Evolutionary conservation across 2,329 filamentous ascomycete species (phyloP).

Genomic region (Phaeosphaeriaceae sp.): DNA sequence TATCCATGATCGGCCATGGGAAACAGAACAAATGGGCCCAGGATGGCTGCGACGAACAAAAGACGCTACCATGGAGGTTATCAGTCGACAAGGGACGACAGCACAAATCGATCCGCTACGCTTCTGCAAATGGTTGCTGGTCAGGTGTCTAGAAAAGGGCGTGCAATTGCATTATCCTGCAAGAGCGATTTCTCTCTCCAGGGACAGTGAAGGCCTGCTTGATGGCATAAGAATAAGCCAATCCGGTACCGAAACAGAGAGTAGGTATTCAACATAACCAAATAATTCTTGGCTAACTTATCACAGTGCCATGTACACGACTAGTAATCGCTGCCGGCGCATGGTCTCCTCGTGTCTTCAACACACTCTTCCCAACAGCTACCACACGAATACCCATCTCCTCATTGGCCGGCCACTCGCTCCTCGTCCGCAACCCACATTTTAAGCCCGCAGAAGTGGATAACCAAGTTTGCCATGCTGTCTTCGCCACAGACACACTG

Average conservation of each 20-base stretch:
- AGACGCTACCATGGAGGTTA: conserved; percentile 65
- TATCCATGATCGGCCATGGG: conserved; percentile 46
- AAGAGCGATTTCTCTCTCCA: conserved; percentile 59
- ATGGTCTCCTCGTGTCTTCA: conserved; percentile 73
- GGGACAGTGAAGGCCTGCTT: conserved; percentile 59
- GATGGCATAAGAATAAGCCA: conserved; percentile 53
- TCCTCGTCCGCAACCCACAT: conserved; percentile 68
- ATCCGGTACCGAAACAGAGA: conserved; percentile 7
- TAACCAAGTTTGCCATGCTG: conserved; percentile 64
- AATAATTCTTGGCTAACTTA: conserved; percentile 13
- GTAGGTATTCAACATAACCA: conserved; percentile 3
- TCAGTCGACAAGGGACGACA: conserved; percentile 65
- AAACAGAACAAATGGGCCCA: conserved; percentile 49
- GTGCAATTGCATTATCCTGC: conserved; percentile 72
- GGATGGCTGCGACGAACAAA: conserved; percentile 64
- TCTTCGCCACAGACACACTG: conserved; percentile 67
- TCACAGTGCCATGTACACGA: conserved; percentile 65
- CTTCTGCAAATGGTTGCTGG: conserved; percentile 70
- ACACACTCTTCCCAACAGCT: conserved; percentile 66
- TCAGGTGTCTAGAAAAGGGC: conserved; percentile 63
- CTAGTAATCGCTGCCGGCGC: conserved; percentile 72
- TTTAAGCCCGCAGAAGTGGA: conserved; percentile 56
- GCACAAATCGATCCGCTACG: conserved; percentile 73
- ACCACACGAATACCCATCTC: conserved; percentile 61
- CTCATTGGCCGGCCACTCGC: conserved; percentile 72